Evolutionary conservation across 768 basidiomycete species (phyloP).

Genomic region (Lepiota venenata): DNA sequence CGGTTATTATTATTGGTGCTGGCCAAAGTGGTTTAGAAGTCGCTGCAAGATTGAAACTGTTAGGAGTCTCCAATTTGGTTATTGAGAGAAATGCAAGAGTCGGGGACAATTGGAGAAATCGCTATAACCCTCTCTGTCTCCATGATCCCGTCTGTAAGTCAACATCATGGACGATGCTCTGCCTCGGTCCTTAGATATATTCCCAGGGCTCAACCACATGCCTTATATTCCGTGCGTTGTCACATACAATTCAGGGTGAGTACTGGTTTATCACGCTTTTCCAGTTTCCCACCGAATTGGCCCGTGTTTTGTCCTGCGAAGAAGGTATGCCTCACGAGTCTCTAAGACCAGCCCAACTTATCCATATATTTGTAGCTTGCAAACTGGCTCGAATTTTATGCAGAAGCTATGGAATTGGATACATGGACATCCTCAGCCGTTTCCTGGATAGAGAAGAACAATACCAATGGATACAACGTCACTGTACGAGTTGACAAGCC

Average conservation of each 20-base stretch:
- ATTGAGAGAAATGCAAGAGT: slow-evolving; percentile 54
- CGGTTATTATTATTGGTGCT: slow-evolving; percentile 54
- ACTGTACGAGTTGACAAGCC: not conserved
- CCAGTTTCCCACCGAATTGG: slow-evolving; percentile 57
- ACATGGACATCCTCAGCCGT: not conserved
- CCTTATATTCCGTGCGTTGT: slow-evolving; percentile 15
- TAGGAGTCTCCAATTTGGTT: slow-evolving; percentile 50
- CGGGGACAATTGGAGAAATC: slow-evolving; percentile 61
- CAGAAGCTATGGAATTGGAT: not conserved
- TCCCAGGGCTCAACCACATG: slow-evolving; percentile 29
- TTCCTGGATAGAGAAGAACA: not conserved
- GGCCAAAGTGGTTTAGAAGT: slow-evolving; percentile 62
- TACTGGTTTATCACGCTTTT: not conserved
- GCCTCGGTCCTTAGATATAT: not conserved
- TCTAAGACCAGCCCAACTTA: not conserved
- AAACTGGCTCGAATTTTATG: not conserved
- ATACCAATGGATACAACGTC: not conserved
- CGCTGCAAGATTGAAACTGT: slow-evolving; percentile 56
- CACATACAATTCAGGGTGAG: not conserved
- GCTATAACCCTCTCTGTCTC: slow-evolving; percentile 56
- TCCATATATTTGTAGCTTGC: not conserved
- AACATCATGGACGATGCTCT: not conserved
- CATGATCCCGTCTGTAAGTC: slow-evolving; percentile 56
- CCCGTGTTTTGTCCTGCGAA: slow-evolving; percentile 53
- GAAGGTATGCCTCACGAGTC: slow-evolving; percentile 22